Evolutionary conservation across 2,329 filamentous ascomycete genomes (phyloP).

Genomic region (Epichloe elymi): DNA sequence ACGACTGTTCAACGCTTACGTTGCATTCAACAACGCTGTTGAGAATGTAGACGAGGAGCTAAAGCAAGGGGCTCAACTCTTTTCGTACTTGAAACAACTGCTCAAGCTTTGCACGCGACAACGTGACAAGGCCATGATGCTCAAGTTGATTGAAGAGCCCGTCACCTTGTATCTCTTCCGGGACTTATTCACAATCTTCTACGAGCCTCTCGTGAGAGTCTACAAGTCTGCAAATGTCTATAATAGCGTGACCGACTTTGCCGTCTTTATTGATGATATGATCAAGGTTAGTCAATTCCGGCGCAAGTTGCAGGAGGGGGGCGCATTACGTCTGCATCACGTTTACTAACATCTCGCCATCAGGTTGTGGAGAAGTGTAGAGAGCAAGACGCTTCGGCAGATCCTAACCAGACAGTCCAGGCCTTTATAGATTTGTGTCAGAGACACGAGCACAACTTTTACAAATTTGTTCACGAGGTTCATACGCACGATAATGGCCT

Average conservation of each 20-base stretch:
- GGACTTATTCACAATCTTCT: slow-evolving; percentile 96
- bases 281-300: slow-evolving; percentile 46
- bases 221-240: slow-evolving; percentile 99
- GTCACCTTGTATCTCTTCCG: slow-evolving; percentile 94
- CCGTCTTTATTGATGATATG: slow-evolving; percentile 82
- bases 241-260: slow-evolving; percentile 93
- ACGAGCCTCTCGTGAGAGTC: slow-evolving; percentile 89
- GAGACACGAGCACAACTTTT: slow-evolving; percentile 84
- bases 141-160: slow-evolving; percentile 86
- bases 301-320: not conserved
- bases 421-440: slow-evolving; percentile 95
- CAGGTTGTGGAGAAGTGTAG: slow-evolving; percentile 52
- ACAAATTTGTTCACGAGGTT: slow-evolving; percentile 98
- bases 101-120: slow-evolving; percentile 85
- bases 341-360: slow-evolving; percentile 9
- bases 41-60: slow-evolving; percentile 84
- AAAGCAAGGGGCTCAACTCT: slow-evolving; percentile 78
- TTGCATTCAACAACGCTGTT: slow-evolving; percentile 89
- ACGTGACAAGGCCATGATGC: slow-evolving; percentile 95
- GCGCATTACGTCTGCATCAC: too few relatives aligned
- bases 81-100: slow-evolving; percentile 88
- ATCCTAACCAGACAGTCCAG: slow-evolving; percentile 96
- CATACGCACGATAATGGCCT: slow-evolving; percentile 94
- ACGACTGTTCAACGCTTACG: slow-evolving; percentile 84
- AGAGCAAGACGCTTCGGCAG: slow-evolving; percentile 73